These are phyloP conservation scores for Croton setiger DNA, from an alignment of 441 rosid genomes.

Conservation along the genomic window DNA sequence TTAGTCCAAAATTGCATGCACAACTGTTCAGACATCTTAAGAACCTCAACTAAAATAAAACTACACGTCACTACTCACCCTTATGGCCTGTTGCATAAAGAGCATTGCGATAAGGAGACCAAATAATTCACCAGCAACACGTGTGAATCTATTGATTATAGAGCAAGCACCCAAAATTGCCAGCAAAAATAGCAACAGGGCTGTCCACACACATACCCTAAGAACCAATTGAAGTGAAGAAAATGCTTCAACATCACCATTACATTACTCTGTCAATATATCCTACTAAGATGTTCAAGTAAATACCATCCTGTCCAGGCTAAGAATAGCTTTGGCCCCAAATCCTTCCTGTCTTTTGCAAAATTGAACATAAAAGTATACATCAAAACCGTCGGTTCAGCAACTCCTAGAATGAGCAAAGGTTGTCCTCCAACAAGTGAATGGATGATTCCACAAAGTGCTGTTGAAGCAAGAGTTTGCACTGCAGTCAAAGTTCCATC, in stretches of 20 bases:
- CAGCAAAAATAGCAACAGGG: conserved; percentile 64
- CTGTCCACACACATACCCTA: conserved; percentile 85
- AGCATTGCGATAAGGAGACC: conserved; percentile 85
- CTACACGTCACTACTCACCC: conserved; percentile 38
- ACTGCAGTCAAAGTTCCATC: conserved; percentile 75
- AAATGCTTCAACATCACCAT: conserved; percentile 25
- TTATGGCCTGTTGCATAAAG: conserved; percentile 82
- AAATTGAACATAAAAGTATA: conserved; percentile 73
- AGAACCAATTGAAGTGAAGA: conserved; percentile 22
- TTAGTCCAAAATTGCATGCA: background rate
- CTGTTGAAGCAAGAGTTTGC: conserved; percentile 75
- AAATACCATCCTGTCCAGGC: conserved; percentile 85
- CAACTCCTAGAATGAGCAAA: conserved; percentile 77
- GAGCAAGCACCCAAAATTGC: conserved; percentile 77
- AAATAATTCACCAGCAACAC: conserved; percentile 79
- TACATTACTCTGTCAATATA: conserved; percentile 15
- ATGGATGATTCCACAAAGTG: conserved; percentile 71
- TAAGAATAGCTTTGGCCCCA: conserved; percentile 65
- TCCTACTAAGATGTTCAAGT: conserved; percentile 17
- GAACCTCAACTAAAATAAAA: conserved; percentile 9
- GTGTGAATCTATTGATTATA: conserved; percentile 75
- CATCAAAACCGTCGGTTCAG: conserved; percentile 85
- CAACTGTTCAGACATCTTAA: conserved; percentile 11
- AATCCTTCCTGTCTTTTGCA: conserved; percentile 67
- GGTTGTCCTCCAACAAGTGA: conserved; percentile 77